Conservation (phyloP, 202 grass and related monocot genomes). For the Elaeis oleifera region DNA sequence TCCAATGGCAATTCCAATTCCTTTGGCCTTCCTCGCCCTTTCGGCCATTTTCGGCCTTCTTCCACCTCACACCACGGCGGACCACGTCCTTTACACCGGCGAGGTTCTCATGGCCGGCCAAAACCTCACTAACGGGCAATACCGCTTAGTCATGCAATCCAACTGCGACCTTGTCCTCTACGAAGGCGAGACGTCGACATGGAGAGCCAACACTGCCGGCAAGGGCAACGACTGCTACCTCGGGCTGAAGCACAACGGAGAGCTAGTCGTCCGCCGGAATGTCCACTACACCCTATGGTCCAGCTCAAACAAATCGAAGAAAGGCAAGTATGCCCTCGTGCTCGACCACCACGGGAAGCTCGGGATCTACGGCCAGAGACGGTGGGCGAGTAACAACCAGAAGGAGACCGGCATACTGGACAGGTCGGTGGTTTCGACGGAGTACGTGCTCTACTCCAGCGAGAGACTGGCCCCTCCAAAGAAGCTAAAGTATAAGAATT, state of each 20-base stretch:
- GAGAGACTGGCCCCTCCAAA: neutral
- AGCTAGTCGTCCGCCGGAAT: neutral
- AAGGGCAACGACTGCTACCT: conserved; percentile 2
- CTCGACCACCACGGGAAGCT: neutral
- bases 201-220: neutral
- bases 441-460: neutral
- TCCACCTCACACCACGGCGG: neutral
- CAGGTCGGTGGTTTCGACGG: neutral
- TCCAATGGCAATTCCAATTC: too few relatives aligned
- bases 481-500: neutral
- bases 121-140: conserved; percentile 2
- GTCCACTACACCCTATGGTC: conserved; percentile 1
- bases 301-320: neutral
- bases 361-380: conserved; percentile 1
- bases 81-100: conserved; percentile 5
- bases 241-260: neutral
- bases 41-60: too few relatives aligned
- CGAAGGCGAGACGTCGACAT: neutral
- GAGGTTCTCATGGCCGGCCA: conserved; percentile 2
- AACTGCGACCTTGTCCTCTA: neutral
- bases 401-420: neutral
- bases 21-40: too few relatives aligned
- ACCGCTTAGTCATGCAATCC: neutral
- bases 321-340: neutral
- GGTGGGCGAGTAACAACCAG: neutral